Percentiles rank a stretch among this genome's conserved stretches.
These are phyloP conservation scores for Trichoderma sp. DNA, from an alignment of 2,329 filamentous ascomycete species.

Conservation along the genomic window DNA sequence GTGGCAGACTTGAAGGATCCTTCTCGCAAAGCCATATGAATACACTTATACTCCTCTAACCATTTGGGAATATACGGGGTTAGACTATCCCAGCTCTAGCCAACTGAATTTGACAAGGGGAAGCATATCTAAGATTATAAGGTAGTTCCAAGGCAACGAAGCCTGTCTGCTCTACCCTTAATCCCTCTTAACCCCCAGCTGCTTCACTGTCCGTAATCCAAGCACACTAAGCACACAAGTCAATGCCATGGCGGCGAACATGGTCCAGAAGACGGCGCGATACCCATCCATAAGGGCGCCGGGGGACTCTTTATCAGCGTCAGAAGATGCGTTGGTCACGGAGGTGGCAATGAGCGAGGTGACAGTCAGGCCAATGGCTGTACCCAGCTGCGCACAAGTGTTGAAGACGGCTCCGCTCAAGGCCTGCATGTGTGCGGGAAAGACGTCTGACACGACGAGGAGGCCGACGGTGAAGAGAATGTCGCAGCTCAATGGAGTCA, in stretches of 20 bases:
- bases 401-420: conserved; percentile 65
- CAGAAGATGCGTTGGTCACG: conserved; percentile 40
- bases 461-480: conserved; percentile 60
- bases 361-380: conserved; percentile 51
- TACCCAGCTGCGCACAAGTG: conserved; percentile 59
- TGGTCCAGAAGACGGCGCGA: conserved; percentile 53
- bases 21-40: too few relatives aligned
- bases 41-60: too few relatives aligned
- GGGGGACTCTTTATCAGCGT: conserved; percentile 33
- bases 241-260: conserved; percentile 48
- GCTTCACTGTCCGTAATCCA: conserved; percentile 6
- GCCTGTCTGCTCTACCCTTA: not conserved
- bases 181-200: conserved; percentile 5
- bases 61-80: too few relatives aligned
- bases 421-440: conserved; percentile 59
- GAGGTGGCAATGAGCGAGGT: conserved; percentile 49
- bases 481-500: conserved; percentile 48
- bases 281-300: conserved; percentile 52
- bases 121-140: too few relatives aligned
- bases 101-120: too few relatives aligned
- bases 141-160: too few relatives aligned
- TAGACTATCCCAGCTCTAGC: too few relatives aligned
- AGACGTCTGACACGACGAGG: conserved; percentile 57
- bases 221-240: conserved; percentile 32
- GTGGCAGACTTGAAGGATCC: too few relatives aligned